These are phyloP conservation scores for Scleroderma bovista DNA, from an alignment of 768 basidiomycete genomes.

Conservation along the genomic window DNA sequence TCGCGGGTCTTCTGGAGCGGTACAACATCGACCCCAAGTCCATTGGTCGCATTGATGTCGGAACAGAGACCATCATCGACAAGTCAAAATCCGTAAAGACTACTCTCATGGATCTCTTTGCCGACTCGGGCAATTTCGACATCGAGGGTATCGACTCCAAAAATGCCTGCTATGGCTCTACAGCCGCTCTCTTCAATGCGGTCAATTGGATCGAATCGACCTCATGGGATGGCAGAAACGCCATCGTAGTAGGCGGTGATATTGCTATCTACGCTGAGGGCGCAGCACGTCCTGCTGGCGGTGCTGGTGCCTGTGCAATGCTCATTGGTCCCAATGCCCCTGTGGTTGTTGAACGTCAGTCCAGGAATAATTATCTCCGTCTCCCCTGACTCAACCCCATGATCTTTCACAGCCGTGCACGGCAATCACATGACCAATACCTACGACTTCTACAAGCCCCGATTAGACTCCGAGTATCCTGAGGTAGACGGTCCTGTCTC, in stretches of 20 bases:
- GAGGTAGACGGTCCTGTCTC: slow-evolving; percentile 97
- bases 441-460: slow-evolving; percentile 99
- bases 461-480: slow-evolving; percentile 91
- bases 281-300: slow-evolving; percentile 89
- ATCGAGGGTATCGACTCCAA: slow-evolving; percentile 99
- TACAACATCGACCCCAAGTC: slow-evolving; percentile 94
- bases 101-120: slow-evolving; percentile 96
- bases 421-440: slow-evolving; percentile 97
- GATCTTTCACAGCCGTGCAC: slow-evolving; percentile 66
- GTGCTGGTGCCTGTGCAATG: slow-evolving; percentile 92
- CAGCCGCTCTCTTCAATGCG: slow-evolving; percentile 97
- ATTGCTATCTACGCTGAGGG: slow-evolving; percentile 99
- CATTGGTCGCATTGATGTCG: slow-evolving; percentile 96
- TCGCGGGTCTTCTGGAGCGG: slow-evolving; percentile 84
- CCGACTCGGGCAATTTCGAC: slow-evolving; percentile 87
- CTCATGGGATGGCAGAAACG: slow-evolving; percentile 97
- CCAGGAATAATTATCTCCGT: slow-evolving; percentile 21
- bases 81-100: slow-evolving; percentile 99
- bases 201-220: slow-evolving; percentile 97
- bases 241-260: slow-evolving; percentile 94
- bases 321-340: slow-evolving; percentile 97
- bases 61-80: slow-evolving; percentile 99
- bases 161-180: slow-evolving; percentile 99
- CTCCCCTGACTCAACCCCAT: slow-evolving; percentile 8
- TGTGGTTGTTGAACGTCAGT: slow-evolving; percentile 89